A percentile compares a stretch with the other conserved stretches of the same genome.
phyloP scores from a whole-genome alignment of 768 basidiomycete species.

The Phanerodontia chrysosporium region DNA sequence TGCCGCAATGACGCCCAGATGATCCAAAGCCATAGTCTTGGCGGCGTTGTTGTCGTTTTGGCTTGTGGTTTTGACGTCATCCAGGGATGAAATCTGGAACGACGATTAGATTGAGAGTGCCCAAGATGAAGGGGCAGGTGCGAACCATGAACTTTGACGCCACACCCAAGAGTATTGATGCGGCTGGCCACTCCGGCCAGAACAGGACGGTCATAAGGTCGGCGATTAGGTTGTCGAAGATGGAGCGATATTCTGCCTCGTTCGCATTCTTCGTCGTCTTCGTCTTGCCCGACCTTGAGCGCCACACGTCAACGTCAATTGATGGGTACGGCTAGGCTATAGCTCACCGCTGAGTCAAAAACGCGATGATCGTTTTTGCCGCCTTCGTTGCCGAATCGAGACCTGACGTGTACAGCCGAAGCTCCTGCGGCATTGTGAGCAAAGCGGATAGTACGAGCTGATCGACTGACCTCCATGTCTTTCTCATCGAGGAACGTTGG shows the following conservation, averaged over 20 bases:
- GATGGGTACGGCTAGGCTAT: background rate
- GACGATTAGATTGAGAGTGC: background rate
- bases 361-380: conserved; percentile 66
- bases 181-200: conserved; percentile 98
- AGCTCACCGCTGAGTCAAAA: conserved; percentile 29
- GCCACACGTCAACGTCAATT: background rate
- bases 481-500: conserved; percentile 59
- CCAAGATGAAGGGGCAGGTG: background rate
- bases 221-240: conserved; percentile 87
- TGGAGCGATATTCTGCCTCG: conserved; percentile 89
- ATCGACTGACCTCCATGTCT: conserved; percentile 50
- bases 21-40: conserved; percentile 87
- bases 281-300: conserved; percentile 70
- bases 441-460: background rate
- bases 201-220: conserved; percentile 86
- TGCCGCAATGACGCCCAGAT: conserved; percentile 90
- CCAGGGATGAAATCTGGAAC: conserved; percentile 69
- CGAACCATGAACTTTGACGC: conserved; percentile 83
- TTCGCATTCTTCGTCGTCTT: conserved; percentile 88
- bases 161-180: conserved; percentile 74
- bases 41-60: conserved; percentile 76
- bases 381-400: conserved; percentile 81
- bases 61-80: conserved; percentile 69
- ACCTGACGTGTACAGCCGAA: conserved; percentile 64
- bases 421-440: conserved; percentile 45